These are phyloP conservation scores for Candida ipomoeae DNA, from an alignment of 805 yeast genomes.

Conservation along the genomic window DNA sequence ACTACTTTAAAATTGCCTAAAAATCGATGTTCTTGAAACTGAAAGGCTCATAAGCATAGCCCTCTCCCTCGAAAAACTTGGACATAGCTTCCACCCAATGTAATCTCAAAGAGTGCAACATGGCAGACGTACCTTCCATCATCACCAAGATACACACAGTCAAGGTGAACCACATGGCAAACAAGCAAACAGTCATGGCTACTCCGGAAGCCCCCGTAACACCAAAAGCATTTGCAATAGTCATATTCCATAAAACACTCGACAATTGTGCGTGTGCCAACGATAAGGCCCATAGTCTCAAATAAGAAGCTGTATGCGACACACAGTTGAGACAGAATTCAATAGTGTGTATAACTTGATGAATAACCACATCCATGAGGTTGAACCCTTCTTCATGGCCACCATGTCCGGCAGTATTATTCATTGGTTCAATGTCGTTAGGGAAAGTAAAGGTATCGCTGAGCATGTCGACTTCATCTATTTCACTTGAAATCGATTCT, in stretches of 20 bases:
- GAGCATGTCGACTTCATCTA: conserved; percentile 17
- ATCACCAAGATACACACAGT: conserved; percentile 66
- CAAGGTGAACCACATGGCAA: conserved; percentile 72
- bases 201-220: conserved; percentile 52
- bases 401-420: conserved; percentile 23
- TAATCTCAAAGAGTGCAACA: conserved; percentile 71
- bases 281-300: conserved; percentile 75
- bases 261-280: conserved; percentile 79
- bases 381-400: conserved; percentile 37
- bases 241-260: conserved; percentile 73
- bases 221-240: conserved; percentile 60
- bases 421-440: conserved; percentile 34
- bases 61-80: conserved; percentile 75
- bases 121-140: conserved; percentile 85
- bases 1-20: not conserved
- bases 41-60: conserved; percentile 64
- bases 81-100: conserved; percentile 86
- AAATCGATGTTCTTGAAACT: conserved; percentile 31
- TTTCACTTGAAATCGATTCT: conserved; percentile 3
- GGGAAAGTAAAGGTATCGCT: conserved; percentile 27
- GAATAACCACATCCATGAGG: conserved; percentile 68
- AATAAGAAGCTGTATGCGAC: conserved; percentile 74
- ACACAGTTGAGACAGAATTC: conserved; percentile 78
- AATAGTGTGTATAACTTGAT: conserved; percentile 76
- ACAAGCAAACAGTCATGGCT: conserved; percentile 53